Evolutionary conservation across 164 flowering plant genomes (phyloP), one percentile per base, ranked within the genome.

Genomic region (Aristolochia californica): DNA sequence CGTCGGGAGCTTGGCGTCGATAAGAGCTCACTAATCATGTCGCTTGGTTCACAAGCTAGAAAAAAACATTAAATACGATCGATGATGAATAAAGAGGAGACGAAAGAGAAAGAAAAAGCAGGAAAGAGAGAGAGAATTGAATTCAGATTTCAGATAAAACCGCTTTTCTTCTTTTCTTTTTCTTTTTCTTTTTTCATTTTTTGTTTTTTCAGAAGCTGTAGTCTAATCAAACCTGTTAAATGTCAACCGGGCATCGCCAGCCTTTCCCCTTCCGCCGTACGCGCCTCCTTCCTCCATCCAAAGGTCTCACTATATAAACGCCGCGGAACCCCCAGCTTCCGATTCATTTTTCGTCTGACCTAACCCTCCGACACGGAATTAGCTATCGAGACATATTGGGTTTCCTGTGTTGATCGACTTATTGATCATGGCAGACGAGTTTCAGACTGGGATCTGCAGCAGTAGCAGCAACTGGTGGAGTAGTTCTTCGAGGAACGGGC

Each of bases 381-480:
- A n/a, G n/a, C n/a, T n/a, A n/a, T n/a, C n/a, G n/a, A n/a, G n/a
- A n/a, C n/a, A n/a, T n/a, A n/a, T n/a, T n/a, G n/a, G n/a, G n/a
- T n/a, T n/a, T n/a, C n/a, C n/a, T n/a, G n/a, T n/a, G n/a, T n/a
- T n/a, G n/a, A n/a, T n/a, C n/a, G n/a, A n/a, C n/a, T n/a, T n/a
- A n/a, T n/a, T n/a, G n/a, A 54, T 43, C 66, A 63, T 63, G 66
- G 66, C 66, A 8, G 61, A 63, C 8, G 61, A 63, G 10, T 34
- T 63, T 28, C 66, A 63, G 34, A 48, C 52, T 13, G 66, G 66
- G 21, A 57, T 63, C 14, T 63, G 66, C 61, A 57, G 66, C 24
- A 60, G n/a, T n/a, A n/a, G 66, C 15, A 63, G 51, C 43, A 34
- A 34, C 40, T 57, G 60, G 60, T 64, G 67, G 67, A 45, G 49